Conservation (phyloP, 1,284 basidiomycete genomes). For the Rhodotorula sp. region DNA sequence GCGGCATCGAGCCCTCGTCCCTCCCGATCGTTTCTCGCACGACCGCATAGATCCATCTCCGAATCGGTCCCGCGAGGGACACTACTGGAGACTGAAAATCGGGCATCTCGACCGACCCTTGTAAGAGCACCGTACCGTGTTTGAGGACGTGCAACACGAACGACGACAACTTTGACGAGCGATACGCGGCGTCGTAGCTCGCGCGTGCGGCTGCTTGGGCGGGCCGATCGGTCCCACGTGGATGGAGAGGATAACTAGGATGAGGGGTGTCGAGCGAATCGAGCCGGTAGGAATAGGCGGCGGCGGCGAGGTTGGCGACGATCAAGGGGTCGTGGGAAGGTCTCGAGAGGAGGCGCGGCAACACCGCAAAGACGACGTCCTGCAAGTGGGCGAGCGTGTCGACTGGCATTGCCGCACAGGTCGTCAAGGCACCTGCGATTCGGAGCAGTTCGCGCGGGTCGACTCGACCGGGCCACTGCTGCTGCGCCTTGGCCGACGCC, state of each 20-base stretch:
- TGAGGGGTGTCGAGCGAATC: slow-evolving; percentile 13
- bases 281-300: slow-evolving; percentile 27
- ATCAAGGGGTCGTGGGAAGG: slow-evolving; percentile 15
- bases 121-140: slow-evolving; percentile 16
- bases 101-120: slow-evolving; percentile 20
- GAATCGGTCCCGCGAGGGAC: slow-evolving; percentile 62
- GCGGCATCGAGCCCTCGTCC: slow-evolving; percentile 43
- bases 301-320: slow-evolving; percentile 14
- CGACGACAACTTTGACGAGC: slow-evolving; percentile 9
- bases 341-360: neutral
- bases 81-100: slow-evolving; percentile 45
- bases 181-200: slow-evolving; percentile 19
- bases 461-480: slow-evolving; percentile 14
- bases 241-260: slow-evolving; percentile 24
- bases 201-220: slow-evolving; percentile 4
- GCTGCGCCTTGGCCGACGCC: slow-evolving; percentile 4
- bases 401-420: slow-evolving; percentile 5
- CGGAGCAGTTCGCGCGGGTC: slow-evolving; percentile 16
- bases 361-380: slow-evolving; percentile 16
- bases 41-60: slow-evolving; percentile 66
- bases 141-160: slow-evolving; percentile 31
- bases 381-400: slow-evolving; percentile 16
- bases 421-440: slow-evolving; percentile 12
- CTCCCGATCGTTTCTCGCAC: slow-evolving; percentile 63
- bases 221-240: slow-evolving; percentile 4